Conservation (phyloP, 2,329 filamentous ascomycete species). For the Bipolaris cookei region DNA sequence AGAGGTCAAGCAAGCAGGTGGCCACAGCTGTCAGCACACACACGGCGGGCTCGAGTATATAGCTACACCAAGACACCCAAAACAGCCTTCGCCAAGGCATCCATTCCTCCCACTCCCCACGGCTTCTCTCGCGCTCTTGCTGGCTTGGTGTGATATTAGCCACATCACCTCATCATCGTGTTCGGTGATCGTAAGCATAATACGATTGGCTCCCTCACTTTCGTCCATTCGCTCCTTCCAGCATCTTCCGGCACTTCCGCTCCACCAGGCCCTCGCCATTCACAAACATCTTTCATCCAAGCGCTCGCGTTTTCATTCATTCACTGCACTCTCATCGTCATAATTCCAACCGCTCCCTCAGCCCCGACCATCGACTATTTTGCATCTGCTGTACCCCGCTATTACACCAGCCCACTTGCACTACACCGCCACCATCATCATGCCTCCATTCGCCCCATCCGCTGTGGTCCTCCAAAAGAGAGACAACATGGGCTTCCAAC, state of each 20-base stretch:
- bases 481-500: conserved; percentile 37
- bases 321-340: not conserved
- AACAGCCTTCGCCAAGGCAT: not conserved
- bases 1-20: not conserved
- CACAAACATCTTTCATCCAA: not conserved
- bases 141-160: conserved; percentile 3
- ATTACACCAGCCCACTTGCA: not conserved
- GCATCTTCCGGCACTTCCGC: conserved; percentile 16
- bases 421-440: not conserved
- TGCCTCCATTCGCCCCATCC: conserved; percentile 7
- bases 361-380: not conserved
- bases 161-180: conserved; percentile 9
- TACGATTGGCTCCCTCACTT: conserved; percentile 8
- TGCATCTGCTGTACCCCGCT: not conserved
- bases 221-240: conserved; percentile 6
- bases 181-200: conserved; percentile 12
- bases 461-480: conserved; percentile 27
- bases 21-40: not conserved
- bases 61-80: not conserved
- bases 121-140: not conserved
- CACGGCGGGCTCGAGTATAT: not conserved
- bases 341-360: not conserved
- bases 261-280: not conserved
- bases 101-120: not conserved
- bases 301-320: not conserved